Conservation (phyloP, 1,284 basidiomycete species). For the Leccinum solheimii region DNA sequence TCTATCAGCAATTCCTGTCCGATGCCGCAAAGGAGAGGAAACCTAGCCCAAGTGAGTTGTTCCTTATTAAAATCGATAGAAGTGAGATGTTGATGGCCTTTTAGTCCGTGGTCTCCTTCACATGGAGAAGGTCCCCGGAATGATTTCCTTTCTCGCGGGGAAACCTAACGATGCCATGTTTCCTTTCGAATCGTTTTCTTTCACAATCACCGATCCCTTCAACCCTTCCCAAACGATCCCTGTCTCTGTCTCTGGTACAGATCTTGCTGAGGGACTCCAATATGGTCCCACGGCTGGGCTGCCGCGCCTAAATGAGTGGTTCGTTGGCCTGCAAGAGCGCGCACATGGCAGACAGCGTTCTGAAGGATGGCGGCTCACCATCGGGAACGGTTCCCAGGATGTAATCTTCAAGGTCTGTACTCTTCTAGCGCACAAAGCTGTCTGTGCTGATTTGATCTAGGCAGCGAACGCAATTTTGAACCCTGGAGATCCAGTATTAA, state of each 20-base stretch:
- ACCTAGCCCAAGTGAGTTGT: slow-evolving; percentile 59
- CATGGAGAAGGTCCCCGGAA: slow-evolving; percentile 73
- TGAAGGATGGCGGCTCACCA: slow-evolving; percentile 72
- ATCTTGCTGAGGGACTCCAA: slow-evolving; percentile 68
- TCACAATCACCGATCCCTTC: slow-evolving; percentile 52
- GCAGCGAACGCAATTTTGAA: slow-evolving; percentile 65
- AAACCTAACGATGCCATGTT: slow-evolving; percentile 91
- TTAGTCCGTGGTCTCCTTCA: slow-evolving; percentile 66
- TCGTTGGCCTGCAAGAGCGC: slow-evolving; percentile 64
- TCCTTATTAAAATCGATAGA: not conserved
- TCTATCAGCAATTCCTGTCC: slow-evolving; percentile 60
- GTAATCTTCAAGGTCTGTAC: slow-evolving; percentile 74
- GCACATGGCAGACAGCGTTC: slow-evolving; percentile 59
- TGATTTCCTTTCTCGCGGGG: slow-evolving; percentile 86
- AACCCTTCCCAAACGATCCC: slow-evolving; percentile 45
- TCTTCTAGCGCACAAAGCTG: not conserved
- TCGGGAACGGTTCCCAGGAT: slow-evolving; percentile 89
- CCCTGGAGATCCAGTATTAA: slow-evolving; percentile 78
- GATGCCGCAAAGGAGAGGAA: slow-evolving; percentile 54
- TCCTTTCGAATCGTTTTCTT: slow-evolving; percentile 78
- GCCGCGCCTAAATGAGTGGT: slow-evolving; percentile 61
- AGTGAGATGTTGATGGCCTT: slow-evolving; percentile 8
- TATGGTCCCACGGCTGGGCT: slow-evolving; percentile 80
- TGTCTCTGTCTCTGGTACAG: slow-evolving; percentile 54
- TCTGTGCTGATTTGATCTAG: slow-evolving; percentile 36